Percentiles rank a stretch among this genome's conserved stretches.
Conservation (phyloP, 352 stramenopile genomes). For the Phytopythium oedochilum region DNA sequence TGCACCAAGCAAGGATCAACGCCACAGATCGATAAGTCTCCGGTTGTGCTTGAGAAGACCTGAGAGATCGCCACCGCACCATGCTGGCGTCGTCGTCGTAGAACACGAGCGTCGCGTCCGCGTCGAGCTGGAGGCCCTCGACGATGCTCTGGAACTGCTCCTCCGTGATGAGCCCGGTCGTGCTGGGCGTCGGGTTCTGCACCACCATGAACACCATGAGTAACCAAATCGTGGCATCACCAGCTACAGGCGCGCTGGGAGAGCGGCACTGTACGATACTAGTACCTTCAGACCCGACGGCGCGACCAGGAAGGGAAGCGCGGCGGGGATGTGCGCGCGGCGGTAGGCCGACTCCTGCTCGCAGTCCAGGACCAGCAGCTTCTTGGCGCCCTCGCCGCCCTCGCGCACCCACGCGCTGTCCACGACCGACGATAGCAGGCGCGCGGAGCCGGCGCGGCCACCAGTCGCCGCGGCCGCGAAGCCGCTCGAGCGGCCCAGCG, state of each 20-base stretch:
- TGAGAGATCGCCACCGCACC: slow-evolving; percentile 12
- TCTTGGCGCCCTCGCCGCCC: slow-evolving; percentile 9
- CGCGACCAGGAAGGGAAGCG: slow-evolving; percentile 35
- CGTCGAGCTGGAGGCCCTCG: slow-evolving; percentile 35
- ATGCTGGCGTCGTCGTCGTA: slow-evolving; percentile 76
- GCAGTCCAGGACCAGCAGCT: slow-evolving; percentile 50
- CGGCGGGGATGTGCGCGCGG: slow-evolving; percentile 44
- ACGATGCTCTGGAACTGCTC: slow-evolving; percentile 39
- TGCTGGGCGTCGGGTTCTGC: slow-evolving; percentile 26
- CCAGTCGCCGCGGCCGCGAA: background rate
- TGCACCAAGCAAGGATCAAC: slow-evolving; percentile 6
- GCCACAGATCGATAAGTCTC: too few species aligned
- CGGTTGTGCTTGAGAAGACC: too few species aligned
- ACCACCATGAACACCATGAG: too few species aligned
- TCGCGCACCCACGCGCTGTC: slow-evolving; percentile 33
- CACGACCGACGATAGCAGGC: slow-evolving; percentile 30
- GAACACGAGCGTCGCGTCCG: slow-evolving; percentile 61
- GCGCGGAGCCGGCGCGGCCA: background rate
- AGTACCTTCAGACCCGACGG: slow-evolving; percentile 47
- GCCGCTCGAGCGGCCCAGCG: background rate
- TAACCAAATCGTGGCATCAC: too few species aligned
- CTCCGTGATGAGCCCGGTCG: slow-evolving; percentile 38
- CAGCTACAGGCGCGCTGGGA: too few species aligned
- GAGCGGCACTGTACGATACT: too few species aligned
- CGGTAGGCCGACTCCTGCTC: slow-evolving; percentile 46